Evolutionary conservation across 2,329 filamentous ascomycete genomes (phyloP).

Genomic region (Curvularia hawaiiensis): DNA sequence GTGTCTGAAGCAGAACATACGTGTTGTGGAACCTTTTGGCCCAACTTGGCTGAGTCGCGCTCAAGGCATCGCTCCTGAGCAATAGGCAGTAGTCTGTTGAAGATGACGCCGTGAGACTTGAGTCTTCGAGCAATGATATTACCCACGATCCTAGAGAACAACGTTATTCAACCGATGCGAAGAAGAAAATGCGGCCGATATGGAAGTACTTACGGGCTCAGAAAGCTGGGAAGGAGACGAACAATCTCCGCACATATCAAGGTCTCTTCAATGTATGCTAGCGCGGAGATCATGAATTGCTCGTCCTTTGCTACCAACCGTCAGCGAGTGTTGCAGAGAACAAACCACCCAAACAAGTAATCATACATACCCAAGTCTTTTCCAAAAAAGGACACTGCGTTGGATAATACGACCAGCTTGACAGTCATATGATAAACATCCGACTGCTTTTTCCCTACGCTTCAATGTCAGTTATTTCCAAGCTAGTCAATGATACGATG

Average conservation of each 20-base stretch:
- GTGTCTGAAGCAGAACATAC: neutral
- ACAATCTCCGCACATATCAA: slow-evolving; percentile 34
- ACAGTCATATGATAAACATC: slow-evolving; percentile 21
- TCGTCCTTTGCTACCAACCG: slow-evolving; percentile 23
- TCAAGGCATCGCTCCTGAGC: slow-evolving; percentile 22
- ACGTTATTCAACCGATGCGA: neutral
- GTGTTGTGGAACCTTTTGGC: slow-evolving; percentile 18
- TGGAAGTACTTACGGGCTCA: slow-evolving; percentile 15
- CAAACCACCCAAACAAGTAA: neutral
- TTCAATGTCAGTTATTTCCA: neutral
- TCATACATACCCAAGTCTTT: slow-evolving; percentile 16
- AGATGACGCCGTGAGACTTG: slow-evolving; percentile 22
- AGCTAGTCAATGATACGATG: neutral
- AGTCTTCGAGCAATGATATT: slow-evolving; percentile 19
- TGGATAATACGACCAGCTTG: slow-evolving; percentile 20
- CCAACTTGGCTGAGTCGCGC: slow-evolving; percentile 16
- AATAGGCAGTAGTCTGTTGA: slow-evolving; percentile 21
- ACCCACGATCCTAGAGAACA: slow-evolving; percentile 8
- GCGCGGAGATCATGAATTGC: slow-evolving; percentile 28
- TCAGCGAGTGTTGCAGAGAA: neutral
- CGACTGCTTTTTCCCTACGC: slow-evolving; percentile 14
- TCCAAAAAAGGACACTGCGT: slow-evolving; percentile 25
- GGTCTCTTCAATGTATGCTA: slow-evolving; percentile 32
- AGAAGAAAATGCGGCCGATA: neutral
- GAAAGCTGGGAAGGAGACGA: slow-evolving; percentile 22